phyloP scores from a whole-genome alignment of 75 land plant genomes.

The Larix kaempferi region DNA sequence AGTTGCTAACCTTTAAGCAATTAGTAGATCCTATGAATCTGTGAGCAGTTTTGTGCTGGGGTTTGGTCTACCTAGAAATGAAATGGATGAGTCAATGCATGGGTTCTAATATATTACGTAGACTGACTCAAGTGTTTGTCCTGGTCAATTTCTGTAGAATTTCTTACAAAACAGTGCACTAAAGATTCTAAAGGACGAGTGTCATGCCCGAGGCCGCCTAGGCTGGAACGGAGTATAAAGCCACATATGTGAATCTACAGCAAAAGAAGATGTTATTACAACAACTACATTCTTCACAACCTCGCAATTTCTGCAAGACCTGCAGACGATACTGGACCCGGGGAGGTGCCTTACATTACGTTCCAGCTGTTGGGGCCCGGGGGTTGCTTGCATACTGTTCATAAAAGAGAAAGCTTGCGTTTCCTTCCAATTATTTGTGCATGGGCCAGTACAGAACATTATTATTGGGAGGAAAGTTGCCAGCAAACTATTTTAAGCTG shows the following conservation, averaged over 20 bases:
- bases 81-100: too few relatives aligned
- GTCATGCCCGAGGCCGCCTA: neutral
- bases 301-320: slow-evolving; percentile 10
- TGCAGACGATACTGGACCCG: slow-evolving; percentile 9
- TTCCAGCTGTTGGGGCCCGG: slow-evolving; percentile 4
- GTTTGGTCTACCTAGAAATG: too few relatives aligned
- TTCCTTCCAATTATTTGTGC: too few relatives aligned
- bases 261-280: slow-evolving; percentile 3
- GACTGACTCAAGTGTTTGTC: too few relatives aligned
- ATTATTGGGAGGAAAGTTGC: too few relatives aligned
- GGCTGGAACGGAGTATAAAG: neutral
- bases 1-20: too few relatives aligned
- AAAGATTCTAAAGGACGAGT: neutral
- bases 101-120: too few relatives aligned
- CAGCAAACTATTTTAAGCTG: neutral
- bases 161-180: neutral
- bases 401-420: too few relatives aligned
- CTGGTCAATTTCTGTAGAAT: neutral
- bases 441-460: too few relatives aligned
- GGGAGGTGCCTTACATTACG: slow-evolving; percentile 6
- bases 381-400: neutral
- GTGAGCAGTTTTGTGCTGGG: too few relatives aligned
- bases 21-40: too few relatives aligned
- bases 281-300: slow-evolving; percentile 1
- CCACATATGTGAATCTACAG: slow-evolving; percentile 4